phyloP scores from a whole-genome alignment of 768 basidiomycete species.

The Hydnomerulius pinastri region DNA sequence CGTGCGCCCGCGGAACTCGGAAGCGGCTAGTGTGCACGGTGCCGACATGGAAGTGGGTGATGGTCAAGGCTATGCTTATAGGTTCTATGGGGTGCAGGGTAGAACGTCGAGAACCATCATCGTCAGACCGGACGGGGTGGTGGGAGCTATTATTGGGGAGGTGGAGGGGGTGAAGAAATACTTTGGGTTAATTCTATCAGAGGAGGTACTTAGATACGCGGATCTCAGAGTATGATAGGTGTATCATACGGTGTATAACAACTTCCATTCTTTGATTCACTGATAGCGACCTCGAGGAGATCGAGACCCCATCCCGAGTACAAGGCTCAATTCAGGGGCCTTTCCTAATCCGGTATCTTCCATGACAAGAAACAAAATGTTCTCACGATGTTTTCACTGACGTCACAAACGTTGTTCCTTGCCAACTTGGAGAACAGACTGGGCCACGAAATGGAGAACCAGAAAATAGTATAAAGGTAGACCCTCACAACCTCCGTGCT shows the following conservation, averaged over 20 bases:
- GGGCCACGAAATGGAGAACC: background rate
- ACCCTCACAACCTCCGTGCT: background rate
- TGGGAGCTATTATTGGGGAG: slow-evolving; percentile 12
- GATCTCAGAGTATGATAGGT: no score
- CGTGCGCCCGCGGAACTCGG: background rate
- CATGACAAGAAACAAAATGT: no score
- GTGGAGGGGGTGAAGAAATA: slow-evolving; percentile 10
- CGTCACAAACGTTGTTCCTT: background rate
- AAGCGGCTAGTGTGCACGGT: background rate
- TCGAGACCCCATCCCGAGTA: no score
- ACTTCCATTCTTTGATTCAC: no score
- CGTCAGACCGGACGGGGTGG: slow-evolving; percentile 19
- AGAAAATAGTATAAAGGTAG: background rate
- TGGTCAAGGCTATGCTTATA: background rate
- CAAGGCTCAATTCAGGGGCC: background rate
- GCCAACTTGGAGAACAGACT: background rate
- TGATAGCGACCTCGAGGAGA: no score
- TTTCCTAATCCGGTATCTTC: background rate
- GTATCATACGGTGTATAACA: no score
- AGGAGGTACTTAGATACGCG: no score
- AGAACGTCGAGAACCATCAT: slow-evolving; percentile 5
- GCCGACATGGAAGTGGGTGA: background rate
- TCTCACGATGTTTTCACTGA: no score
- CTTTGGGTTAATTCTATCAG: slow-evolving; percentile 4
- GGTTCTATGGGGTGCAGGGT: background rate